Base-by-base conservation (phyloP, 768 basidiomycete species). In the Leccinum subgranulosum region DNA sequence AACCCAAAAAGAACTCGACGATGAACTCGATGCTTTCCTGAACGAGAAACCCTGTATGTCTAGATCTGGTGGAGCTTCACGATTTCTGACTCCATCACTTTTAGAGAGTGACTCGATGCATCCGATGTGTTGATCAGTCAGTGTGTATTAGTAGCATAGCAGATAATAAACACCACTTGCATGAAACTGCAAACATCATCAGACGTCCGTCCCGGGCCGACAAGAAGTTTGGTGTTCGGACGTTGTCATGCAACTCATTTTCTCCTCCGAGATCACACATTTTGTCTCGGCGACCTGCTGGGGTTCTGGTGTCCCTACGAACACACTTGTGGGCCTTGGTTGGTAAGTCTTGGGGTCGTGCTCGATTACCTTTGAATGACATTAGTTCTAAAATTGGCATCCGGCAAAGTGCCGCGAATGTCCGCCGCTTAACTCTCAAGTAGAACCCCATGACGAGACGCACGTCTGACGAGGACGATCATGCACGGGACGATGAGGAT, bases 1-100 rank as follows among this genome's bases (percentile, higher is more conserved):
- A 71, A 88, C 83, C 1, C 85, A 85, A 67, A 82, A 88, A 72
- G 89, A 93, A 63, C 76, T 94, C 36, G 91, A 94, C 60, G 89
- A 86, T 50, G 91, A 94, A 66, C 75, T 93, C 49, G 91, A 93
- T 31, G 86, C 87, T 15, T 92, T 92, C 72, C 69, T 90, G 61
- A 84, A 82, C 27, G 77, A 79, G 60, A 77, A 76, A 62, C 72
- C 77, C 57, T 79, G 64, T 63, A 39, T 55, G 61, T 60, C 28
- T 15, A 3, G 15, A 23, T 51, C 41, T 21, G 15, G 21, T 59
- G 25, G 19, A 33, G 34, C 33, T 31, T 48, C 27, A 29, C 27
- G 15, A 39, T 51, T 10, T 47, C 45, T 69, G 14, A 69, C 43
- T 15, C 14, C 10, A 23, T 23, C 8, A 45, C 25, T 50, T 39